Percentiles rank a stretch among this genome's conserved stretches.
Evolutionary conservation across 2,329 filamentous ascomycete species (phyloP).

Genomic region (Sporothrix euskadiensis): DNA sequence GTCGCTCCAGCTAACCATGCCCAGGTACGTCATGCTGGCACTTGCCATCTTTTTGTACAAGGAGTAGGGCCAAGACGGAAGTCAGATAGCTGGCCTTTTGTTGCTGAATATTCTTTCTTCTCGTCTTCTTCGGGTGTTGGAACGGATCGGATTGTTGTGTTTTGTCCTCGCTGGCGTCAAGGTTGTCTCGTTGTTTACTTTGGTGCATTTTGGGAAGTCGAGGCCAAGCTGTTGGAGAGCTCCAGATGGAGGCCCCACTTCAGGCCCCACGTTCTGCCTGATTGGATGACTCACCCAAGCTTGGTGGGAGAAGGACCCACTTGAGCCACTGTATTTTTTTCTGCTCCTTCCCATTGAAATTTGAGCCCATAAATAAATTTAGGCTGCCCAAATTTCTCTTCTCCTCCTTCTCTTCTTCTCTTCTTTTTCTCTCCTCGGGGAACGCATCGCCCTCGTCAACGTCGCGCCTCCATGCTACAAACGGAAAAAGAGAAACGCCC

Average conservation of each 20-base stretch:
- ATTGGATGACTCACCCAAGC: constrained; percentile 17
- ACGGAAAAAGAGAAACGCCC: constrained; percentile 31
- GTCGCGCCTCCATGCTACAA: constrained; percentile 35
- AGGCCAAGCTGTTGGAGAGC: not conserved
- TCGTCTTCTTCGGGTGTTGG: not conserved
- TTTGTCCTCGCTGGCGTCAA: not conserved
- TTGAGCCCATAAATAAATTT: constrained; percentile 24
- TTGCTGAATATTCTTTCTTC: not conserved
- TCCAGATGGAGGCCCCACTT: not conserved
- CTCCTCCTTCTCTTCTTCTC: not conserved
- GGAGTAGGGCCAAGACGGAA: not conserved
- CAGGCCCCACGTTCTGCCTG: constrained; percentile 7
- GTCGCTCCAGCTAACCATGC: too few relatives aligned
- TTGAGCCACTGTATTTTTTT: constrained; percentile 23
- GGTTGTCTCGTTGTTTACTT: not conserved
- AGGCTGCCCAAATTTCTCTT: not conserved
- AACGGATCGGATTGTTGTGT: not conserved
- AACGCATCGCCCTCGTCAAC: constrained; percentile 34
- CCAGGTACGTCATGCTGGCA: not conserved
- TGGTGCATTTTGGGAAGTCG: not conserved
- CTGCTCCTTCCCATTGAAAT: not conserved
- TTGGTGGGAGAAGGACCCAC: not conserved
- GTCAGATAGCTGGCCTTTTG: not conserved
- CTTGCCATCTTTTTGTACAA: not conserved
- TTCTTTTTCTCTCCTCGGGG: constrained; percentile 18